Evolutionary conservation across 2,329 filamentous ascomycete genomes (phyloP).

Genomic region (Xylariaceae sp.): DNA sequence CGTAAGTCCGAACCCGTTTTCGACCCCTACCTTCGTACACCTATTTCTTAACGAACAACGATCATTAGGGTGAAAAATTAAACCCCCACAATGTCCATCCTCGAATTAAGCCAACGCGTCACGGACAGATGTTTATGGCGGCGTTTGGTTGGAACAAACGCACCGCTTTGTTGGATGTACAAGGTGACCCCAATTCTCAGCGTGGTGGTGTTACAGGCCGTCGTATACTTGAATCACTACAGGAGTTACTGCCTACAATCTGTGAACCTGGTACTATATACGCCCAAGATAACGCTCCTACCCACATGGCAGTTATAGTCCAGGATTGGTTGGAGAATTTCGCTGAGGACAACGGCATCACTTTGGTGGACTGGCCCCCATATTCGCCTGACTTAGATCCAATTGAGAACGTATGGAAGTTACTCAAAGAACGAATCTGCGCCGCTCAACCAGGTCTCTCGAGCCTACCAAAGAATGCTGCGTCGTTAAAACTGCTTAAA

Average conservation of each 20-base stretch:
- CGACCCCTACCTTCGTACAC: background rate
- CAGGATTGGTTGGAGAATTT: background rate
- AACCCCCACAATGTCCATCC: background rate
- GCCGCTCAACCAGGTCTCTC: background rate
- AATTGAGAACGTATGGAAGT: background rate
- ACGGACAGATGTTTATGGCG: background rate
- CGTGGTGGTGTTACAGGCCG: background rate
- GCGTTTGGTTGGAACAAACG: background rate
- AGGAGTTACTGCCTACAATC: background rate
- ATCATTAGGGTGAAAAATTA: background rate
- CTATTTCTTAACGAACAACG: background rate
- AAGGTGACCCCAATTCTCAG: background rate
- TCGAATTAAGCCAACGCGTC: background rate
- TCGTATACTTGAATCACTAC: background rate
- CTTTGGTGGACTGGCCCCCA: background rate
- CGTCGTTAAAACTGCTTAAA: background rate
- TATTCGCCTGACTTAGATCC: background rate
- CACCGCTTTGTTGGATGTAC: background rate
- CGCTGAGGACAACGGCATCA: background rate
- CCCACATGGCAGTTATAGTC: background rate
- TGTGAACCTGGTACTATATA: constrained; percentile 3
- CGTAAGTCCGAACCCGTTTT: background rate
- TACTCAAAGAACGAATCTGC: background rate
- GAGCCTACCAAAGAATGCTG: background rate
- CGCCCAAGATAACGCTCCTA: constrained; percentile 1